These are phyloP conservation scores for Xanthoparmelia taractica DNA, from an alignment of 495 filamentous ascomycete genomes.

Conservation along the genomic window DNA sequence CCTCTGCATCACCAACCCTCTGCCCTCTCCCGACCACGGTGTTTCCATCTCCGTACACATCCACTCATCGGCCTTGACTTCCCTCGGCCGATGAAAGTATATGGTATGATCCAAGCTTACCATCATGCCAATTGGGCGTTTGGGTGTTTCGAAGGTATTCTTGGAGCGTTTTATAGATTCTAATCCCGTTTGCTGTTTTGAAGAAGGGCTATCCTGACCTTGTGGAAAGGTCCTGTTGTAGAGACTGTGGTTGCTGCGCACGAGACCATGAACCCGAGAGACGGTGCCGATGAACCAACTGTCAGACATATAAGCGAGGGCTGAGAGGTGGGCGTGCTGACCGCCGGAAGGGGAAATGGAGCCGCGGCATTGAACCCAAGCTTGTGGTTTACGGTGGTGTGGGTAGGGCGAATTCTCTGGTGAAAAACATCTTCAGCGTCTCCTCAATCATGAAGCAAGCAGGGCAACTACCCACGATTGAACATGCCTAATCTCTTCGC, in stretches of 20 bases:
- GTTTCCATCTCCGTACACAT: constrained; percentile 85
- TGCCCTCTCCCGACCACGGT: constrained; percentile 87
- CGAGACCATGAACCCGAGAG: constrained; percentile 63
- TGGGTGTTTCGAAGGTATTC: constrained; percentile 16
- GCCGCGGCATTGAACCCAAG: constrained; percentile 74
- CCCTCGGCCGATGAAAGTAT: constrained; percentile 81
- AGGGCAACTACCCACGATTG: constrained; percentile 35
- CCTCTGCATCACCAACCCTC: constrained; percentile 78
- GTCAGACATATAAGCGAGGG: constrained; percentile 88
- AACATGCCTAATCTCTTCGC: constrained; percentile 36
- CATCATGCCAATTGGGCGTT: constrained; percentile 79
- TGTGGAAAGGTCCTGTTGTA: constrained; percentile 7
- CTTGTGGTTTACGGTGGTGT: constrained; percentile 60
- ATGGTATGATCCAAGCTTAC: constrained; percentile 90
- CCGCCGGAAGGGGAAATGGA: constrained; percentile 63
- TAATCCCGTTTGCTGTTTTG: background rate
- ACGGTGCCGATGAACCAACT: constrained; percentile 90
- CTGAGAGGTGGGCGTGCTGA: constrained; percentile 70
- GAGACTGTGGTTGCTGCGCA: constrained; percentile 43
- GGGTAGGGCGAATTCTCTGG: constrained; percentile 40
- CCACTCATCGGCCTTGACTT: constrained; percentile 86
- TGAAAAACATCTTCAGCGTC: background rate
- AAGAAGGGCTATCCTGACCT: background rate
- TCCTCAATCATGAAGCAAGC: background rate
- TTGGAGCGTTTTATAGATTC: background rate